A percentile compares a stretch with the other conserved stretches of the same genome.
Conservation (phyloP, 2,329 filamentous ascomycete genomes). For the Verticillium albo-atrum region DNA sequence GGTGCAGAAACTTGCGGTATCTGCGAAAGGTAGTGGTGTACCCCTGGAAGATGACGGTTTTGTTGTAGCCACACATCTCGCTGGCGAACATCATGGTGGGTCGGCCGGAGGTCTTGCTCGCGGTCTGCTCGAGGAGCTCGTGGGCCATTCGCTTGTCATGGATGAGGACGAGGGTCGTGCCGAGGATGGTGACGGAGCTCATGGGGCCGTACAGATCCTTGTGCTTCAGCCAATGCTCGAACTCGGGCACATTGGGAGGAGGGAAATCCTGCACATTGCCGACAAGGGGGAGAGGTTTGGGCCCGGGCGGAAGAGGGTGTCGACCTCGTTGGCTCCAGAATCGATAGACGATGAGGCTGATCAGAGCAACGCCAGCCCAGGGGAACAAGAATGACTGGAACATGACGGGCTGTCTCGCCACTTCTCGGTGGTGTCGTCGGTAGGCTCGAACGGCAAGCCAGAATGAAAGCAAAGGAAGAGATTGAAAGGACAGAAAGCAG, state of each 20-base stretch:
- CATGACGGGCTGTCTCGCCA: neutral
- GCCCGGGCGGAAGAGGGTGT: conserved; percentile 40
- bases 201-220: conserved; percentile 31
- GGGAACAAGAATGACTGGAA: neutral
- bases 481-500: neutral
- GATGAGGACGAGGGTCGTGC: conserved; percentile 33
- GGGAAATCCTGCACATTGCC: conserved; percentile 48
- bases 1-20: conserved; percentile 20
- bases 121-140: conserved; percentile 30
- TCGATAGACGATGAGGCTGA: neutral
- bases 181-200: conserved; percentile 34
- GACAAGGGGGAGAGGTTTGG: conserved; percentile 39
- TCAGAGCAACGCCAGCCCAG: neutral
- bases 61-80: conserved; percentile 20
- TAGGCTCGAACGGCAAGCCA: neutral
- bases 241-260: conserved; percentile 21
- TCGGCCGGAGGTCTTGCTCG: conserved; percentile 25
- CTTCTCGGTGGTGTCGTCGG: neutral
- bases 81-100: conserved; percentile 20
- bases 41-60: conserved; percentile 13
- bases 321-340: neutral
- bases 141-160: conserved; percentile 28
- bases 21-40: conserved; percentile 17
- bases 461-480: neutral
- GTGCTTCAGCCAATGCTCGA: conserved; percentile 34